Conservation (phyloP, 2,329 filamentous ascomycete genomes). For the Exophiala lecanii-corni region DNA sequence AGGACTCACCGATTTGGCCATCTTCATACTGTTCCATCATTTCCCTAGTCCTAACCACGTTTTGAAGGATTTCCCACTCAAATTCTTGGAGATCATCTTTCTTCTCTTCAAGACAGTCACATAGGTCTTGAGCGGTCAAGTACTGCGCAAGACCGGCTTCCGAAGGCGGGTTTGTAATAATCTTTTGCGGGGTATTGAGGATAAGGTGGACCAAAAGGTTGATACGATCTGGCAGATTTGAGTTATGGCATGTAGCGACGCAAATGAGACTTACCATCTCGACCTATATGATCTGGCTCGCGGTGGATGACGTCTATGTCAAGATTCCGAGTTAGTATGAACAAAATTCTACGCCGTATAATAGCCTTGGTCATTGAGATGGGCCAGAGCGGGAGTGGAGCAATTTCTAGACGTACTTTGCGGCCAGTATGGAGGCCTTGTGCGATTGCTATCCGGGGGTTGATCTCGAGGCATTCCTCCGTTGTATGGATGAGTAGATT, state of each 20-base stretch:
- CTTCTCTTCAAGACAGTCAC: constrained; percentile 23
- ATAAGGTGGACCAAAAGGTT: constrained; percentile 26
- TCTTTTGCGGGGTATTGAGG: constrained; percentile 21
- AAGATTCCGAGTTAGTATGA: constrained; percentile 21
- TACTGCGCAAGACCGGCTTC: constrained; percentile 12
- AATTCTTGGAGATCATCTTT: constrained; percentile 20
- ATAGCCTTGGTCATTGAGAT: background rate
- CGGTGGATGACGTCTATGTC: constrained; percentile 42
- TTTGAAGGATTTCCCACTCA: constrained; percentile 21
- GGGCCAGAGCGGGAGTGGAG: background rate
- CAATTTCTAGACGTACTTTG: constrained; percentile 9
- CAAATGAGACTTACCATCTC: constrained; percentile 37
- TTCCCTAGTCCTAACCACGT: constrained; percentile 22
- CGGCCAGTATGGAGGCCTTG: constrained; percentile 37
- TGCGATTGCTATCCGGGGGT: constrained; percentile 40
- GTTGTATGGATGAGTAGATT: constrained; percentile 47
- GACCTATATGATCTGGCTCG: constrained; percentile 46
- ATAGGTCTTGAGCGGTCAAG: constrained; percentile 19
- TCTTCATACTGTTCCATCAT: constrained; percentile 24
- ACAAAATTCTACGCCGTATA: background rate
- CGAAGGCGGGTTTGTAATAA: constrained; percentile 17
- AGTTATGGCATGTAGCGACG: constrained; percentile 1
- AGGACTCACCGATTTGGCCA: constrained; percentile 22
- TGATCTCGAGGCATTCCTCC: constrained; percentile 39
- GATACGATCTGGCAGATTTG: constrained; percentile 24